Evolutionary conservation across 306 rosid genomes (phyloP).

Genomic region (Boehmeria nivea): DNA sequence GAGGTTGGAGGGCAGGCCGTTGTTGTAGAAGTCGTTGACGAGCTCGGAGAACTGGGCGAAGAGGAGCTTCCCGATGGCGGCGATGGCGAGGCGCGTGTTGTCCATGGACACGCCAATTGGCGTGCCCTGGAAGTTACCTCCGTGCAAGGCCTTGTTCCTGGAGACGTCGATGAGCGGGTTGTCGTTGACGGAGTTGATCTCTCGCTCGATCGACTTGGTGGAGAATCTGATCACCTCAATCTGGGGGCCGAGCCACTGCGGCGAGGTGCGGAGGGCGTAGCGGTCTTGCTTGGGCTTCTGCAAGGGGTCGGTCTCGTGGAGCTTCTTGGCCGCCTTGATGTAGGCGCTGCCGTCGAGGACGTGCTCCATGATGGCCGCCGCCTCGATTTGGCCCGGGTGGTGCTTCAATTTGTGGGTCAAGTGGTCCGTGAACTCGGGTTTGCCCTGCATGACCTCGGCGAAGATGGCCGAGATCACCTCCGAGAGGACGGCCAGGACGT

Average conservation of each 20-base stretch:
- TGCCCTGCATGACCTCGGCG: constrained; percentile 85
- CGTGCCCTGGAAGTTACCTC: constrained; percentile 94
- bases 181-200: constrained; percentile 84
- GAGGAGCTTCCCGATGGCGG: constrained; percentile 82
- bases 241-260: constrained; percentile 91
- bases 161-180: constrained; percentile 94
- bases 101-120: constrained; percentile 98
- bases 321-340: constrained; percentile 56
- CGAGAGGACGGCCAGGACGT: constrained; percentile 51
- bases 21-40: constrained; percentile 81
- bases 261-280: constrained; percentile 83
- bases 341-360: constrained; percentile 80
- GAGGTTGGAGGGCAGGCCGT: constrained; percentile 82
- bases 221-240: constrained; percentile 83
- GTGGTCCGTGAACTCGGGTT: constrained; percentile 88
- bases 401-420: constrained; percentile 85
- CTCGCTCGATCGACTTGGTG: constrained; percentile 81
- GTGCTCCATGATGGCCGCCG: constrained; percentile 96
- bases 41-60: constrained; percentile 93
- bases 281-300: constrained; percentile 87
- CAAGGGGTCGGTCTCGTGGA: constrained; percentile 75
- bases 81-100: constrained; percentile 81
- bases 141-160: constrained; percentile 83
- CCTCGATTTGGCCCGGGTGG: constrained; percentile 94
- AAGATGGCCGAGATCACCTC: constrained; percentile 74